phyloP scores from a whole-genome alignment of 495 filamentous ascomycete genomes.

The Achaetomiella virescens region DNA sequence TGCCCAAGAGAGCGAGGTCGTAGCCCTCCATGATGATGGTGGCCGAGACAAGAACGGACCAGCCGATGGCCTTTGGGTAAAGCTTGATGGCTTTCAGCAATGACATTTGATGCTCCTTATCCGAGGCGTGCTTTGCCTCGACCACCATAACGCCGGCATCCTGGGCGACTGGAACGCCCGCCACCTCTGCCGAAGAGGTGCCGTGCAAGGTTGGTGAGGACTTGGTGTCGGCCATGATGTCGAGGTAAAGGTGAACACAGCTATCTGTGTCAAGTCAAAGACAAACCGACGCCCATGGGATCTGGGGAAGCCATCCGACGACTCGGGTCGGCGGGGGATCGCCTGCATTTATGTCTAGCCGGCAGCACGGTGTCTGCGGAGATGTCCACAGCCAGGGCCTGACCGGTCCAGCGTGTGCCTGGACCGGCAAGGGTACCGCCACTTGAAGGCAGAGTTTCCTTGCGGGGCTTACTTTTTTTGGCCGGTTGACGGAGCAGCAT shows the following conservation, averaged over 20 bases:
- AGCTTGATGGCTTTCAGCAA: slow-evolving; percentile 34
- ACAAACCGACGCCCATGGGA: background rate
- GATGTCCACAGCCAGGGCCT: background rate
- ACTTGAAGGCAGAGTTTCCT: background rate
- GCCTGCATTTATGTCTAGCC: background rate
- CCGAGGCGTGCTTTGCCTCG: slow-evolving; percentile 29
- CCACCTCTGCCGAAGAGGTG: background rate
- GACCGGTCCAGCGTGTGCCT: background rate
- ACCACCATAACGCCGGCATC: slow-evolving; percentile 5
- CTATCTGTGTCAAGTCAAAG: background rate
- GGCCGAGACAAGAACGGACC: slow-evolving; percentile 45
- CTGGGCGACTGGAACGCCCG: background rate
- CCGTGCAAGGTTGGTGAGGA: background rate
- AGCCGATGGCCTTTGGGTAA: slow-evolving; percentile 45
- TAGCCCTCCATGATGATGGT: slow-evolving; percentile 55
- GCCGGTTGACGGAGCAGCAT: background rate
- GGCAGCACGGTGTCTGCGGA: background rate
- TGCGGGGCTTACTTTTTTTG: background rate
- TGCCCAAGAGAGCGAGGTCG: slow-evolving; percentile 37
- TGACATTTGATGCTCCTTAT: slow-evolving; percentile 36
- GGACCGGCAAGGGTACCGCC: background rate
- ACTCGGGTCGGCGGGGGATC: background rate
- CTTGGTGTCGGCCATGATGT: background rate
- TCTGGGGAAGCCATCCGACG: background rate
- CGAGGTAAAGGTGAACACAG: background rate